Percentiles rank a stretch among this genome's conserved stretches.
phyloP scores from a whole-genome alignment of 176 grass and related monocot species.

The Aegilops sharonensis region DNA sequence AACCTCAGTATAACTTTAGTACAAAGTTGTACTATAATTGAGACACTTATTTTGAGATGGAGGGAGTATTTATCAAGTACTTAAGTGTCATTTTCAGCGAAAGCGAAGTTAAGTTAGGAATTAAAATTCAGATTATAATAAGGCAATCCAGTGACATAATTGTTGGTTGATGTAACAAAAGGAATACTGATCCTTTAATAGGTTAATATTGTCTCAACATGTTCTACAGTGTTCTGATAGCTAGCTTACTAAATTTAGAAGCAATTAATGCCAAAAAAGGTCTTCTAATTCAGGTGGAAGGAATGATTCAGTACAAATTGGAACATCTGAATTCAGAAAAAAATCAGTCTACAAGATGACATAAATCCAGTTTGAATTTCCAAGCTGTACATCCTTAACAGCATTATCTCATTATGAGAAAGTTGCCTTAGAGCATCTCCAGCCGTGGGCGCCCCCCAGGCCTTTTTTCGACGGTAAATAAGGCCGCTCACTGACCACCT shows the following conservation, averaged over 20 bases:
- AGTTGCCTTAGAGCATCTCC: neutral
- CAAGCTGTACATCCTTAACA: neutral
- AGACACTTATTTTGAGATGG: no score
- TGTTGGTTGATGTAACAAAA: neutral
- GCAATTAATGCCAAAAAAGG: no score
- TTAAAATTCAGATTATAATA: neutral
- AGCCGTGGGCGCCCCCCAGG: no score
- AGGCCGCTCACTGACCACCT: no score
- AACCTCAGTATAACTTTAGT: no score
- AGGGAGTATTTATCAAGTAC: neutral
- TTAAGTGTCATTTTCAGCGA: neutral
- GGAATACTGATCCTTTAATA: neutral
- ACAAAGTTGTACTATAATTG: no score
- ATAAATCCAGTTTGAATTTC: neutral
- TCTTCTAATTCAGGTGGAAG: no score
- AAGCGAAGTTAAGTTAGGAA: neutral
- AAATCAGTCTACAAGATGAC: no score
- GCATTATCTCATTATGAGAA: neutral
- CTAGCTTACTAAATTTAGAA: no score
- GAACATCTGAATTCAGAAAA: no score
- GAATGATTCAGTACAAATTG: no score
- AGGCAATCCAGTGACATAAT: neutral
- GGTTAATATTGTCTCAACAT: neutral
- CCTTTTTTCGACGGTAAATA: no score
- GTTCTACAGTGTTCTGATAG: neutral